phyloP scores from a whole-genome alignment of 257 asterid genomes.

The Prunella vulgaris region DNA sequence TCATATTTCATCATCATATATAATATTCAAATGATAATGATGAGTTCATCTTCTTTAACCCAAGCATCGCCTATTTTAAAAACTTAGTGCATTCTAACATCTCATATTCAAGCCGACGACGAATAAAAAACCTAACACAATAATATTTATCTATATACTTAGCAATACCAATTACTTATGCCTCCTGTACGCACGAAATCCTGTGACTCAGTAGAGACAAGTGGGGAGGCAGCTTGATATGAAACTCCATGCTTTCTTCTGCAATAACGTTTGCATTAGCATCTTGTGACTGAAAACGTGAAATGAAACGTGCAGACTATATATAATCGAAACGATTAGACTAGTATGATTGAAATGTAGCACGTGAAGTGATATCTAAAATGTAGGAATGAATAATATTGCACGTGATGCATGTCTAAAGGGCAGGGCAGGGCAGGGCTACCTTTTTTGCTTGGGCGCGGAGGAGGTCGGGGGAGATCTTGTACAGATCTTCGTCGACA shows the following conservation, averaged over 20 bases:
- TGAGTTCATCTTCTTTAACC: constrained; percentile 12
- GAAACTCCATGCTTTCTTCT: constrained; percentile 55
- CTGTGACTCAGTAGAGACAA: constrained; percentile 24
- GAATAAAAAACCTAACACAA: background rate
- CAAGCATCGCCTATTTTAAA: background rate
- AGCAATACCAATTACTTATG: background rate
- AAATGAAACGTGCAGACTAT: too few species aligned
- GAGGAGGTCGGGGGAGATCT: constrained; percentile 68
- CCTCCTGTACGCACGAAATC: constrained; percentile 12
- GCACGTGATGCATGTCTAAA: too few species aligned
- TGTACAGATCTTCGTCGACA: constrained; percentile 79
- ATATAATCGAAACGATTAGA: too few species aligned
- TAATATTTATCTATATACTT: background rate
- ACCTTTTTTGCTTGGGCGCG: constrained; percentile 42
- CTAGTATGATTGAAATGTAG: too few species aligned
- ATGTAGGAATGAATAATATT: too few species aligned
- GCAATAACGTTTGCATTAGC: constrained; percentile 5
- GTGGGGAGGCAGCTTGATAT: constrained; percentile 55
- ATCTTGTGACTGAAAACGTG: too few species aligned
- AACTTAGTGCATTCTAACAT: constrained; percentile 1
- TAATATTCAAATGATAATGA: constrained; percentile 9
- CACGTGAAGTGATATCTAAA: too few species aligned
- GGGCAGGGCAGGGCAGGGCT: too few species aligned
- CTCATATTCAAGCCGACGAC: too few species aligned
- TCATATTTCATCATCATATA: background rate